Percentiles rank a stretch among this genome's conserved stretches.
Conservation (phyloP, 1,284 basidiomycete genomes). For the Phellopilus nigrolimitatus region DNA sequence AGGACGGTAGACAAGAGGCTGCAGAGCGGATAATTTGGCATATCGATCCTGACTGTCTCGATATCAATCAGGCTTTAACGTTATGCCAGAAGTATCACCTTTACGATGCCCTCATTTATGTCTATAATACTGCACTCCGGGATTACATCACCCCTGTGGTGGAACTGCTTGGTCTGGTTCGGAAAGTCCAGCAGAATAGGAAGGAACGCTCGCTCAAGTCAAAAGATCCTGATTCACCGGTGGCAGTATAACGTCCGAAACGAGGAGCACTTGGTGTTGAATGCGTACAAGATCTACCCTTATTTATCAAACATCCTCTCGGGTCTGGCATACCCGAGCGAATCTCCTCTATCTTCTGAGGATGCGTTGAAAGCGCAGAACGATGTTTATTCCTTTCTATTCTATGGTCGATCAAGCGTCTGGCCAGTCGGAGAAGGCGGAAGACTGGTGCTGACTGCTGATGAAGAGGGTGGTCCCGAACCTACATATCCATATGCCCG, state of each 20-base stretch:
- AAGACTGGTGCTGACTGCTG: constrained; percentile 66
- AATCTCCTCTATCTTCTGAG: constrained; percentile 60
- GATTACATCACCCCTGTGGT: constrained; percentile 91
- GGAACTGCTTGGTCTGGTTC: constrained; percentile 75
- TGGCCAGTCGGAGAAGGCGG: constrained; percentile 77
- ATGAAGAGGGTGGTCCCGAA: constrained; percentile 66
- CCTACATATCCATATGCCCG: constrained; percentile 88
- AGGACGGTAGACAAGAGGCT: constrained; percentile 64
- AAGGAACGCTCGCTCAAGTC: constrained; percentile 32
- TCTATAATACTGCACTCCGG: constrained; percentile 83
- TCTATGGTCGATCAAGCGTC: constrained; percentile 73
- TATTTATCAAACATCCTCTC: constrained; percentile 87
- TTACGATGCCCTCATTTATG: constrained; percentile 93
- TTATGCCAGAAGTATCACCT: constrained; percentile 81
- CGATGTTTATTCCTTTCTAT: constrained; percentile 77
- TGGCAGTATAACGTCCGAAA: constrained; percentile 28
- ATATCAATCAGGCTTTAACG: constrained; percentile 89
- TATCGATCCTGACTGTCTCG: constrained; percentile 86
- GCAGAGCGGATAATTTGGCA: constrained; percentile 95
- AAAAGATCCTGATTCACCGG: constrained; percentile 22
- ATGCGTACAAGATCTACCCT: constrained; percentile 90
- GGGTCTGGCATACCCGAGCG: constrained; percentile 85
- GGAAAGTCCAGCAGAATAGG: constrained; percentile 55
- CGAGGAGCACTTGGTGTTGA: constrained; percentile 50
- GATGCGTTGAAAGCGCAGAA: constrained; percentile 65